phyloP scores from a whole-genome alignment of 805 yeast genomes.

The Candida lessepsii region DNA sequence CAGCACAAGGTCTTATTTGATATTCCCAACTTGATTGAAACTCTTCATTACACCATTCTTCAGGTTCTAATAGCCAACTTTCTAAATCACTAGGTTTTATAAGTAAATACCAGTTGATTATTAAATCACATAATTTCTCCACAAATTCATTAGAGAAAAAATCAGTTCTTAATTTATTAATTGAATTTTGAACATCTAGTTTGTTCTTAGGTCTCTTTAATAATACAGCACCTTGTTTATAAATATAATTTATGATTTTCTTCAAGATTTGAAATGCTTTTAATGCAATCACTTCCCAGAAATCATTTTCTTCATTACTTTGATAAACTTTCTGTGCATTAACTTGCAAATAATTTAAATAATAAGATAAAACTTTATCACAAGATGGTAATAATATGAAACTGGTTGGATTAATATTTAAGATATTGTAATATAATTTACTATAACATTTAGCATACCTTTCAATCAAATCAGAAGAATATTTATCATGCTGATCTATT shows the following conservation, averaged over 20 bases:
- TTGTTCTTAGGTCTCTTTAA: constrained; percentile 65
- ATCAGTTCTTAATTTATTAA: constrained; percentile 48
- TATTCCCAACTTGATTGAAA: constrained; percentile 74
- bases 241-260: constrained; percentile 57
- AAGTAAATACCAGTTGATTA: constrained; percentile 72
- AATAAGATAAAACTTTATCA: constrained; percentile 56
- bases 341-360: constrained; percentile 57
- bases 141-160: constrained; percentile 60
- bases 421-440: constrained; percentile 65
- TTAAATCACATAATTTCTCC: constrained; percentile 57
- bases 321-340: constrained; percentile 67
- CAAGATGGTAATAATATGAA: constrained; percentile 69
- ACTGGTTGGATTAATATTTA: constrained; percentile 61
- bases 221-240: constrained; percentile 65
- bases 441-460: constrained; percentile 72
- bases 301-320: constrained; percentile 53
- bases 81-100: constrained; percentile 75
- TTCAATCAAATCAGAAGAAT: constrained; percentile 52
- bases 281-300: constrained; percentile 76
- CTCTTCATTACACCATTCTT: constrained; percentile 89
- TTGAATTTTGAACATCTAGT: constrained; percentile 59
- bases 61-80: constrained; percentile 83
- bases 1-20: constrained; percentile 84
- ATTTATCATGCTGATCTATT: constrained; percentile 51
- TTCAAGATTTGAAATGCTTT: constrained; percentile 65